Evolutionary conservation across 257 asterid genomes (phyloP).

Genomic region (Przewalskia tangutica): DNA sequence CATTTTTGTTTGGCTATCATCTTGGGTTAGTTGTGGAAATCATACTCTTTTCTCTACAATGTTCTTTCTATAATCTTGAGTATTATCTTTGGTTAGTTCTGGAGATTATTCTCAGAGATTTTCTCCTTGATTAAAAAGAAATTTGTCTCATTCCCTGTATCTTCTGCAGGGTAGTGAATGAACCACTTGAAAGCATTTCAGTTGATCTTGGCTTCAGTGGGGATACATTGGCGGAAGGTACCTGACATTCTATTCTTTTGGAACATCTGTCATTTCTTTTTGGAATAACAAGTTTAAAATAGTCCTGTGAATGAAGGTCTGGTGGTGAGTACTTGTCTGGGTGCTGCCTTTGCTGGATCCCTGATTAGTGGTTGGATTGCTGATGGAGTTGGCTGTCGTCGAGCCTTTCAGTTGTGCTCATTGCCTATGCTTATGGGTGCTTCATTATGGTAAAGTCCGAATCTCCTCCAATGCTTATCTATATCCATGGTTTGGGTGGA

Average conservation of each 20-base stretch:
- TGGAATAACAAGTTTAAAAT: constrained; percentile 1
- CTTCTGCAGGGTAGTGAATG: constrained; percentile 71
- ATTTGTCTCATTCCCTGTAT: neutral
- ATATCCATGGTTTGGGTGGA: neutral
- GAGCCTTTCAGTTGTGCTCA: constrained; percentile 77
- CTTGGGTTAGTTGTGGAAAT: constrained; percentile 59
- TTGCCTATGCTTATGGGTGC: constrained; percentile 80
- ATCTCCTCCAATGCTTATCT: neutral
- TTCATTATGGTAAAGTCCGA: constrained; percentile 41
- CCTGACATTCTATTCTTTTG: constrained; percentile 1
- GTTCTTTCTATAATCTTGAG: neutral
- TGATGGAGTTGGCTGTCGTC: constrained; percentile 79
- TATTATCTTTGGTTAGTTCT: neutral
- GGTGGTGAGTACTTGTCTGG: constrained; percentile 87
- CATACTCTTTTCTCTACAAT: neutral
- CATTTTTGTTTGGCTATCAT: constrained; percentile 93
- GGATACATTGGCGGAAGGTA: constrained; percentile 72
- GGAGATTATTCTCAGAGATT: neutral
- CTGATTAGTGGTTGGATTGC: constrained; percentile 82
- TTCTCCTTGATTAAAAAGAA: constrained; percentile 1
- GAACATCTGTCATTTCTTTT: neutral
- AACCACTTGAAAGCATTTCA: constrained; percentile 90
- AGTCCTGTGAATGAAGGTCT: constrained; percentile 40
- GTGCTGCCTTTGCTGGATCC: constrained; percentile 88
- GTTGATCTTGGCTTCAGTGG: constrained; percentile 83